Evolutionary conservation across 2,329 filamentous ascomycete species (phyloP).

Genomic region (Venturia nashicola): DNA sequence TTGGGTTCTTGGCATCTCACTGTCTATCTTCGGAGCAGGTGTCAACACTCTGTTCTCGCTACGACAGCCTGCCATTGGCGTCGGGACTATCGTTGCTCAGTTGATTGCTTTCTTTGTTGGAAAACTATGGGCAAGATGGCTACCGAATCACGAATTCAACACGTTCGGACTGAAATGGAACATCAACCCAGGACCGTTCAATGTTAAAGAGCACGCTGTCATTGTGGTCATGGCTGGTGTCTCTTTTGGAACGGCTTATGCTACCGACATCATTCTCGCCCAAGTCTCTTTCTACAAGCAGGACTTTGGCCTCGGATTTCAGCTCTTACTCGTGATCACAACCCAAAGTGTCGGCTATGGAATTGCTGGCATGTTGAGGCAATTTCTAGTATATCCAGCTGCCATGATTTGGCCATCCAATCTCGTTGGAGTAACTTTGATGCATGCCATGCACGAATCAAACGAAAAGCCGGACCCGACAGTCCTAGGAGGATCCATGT

Average conservation of each 20-base stretch:
- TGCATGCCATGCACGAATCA: conserved; percentile 18
- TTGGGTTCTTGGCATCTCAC: conserved; percentile 19
- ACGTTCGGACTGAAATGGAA: conserved; percentile 43
- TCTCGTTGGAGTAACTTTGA: conserved; percentile 15
- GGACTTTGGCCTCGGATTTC: conserved; percentile 24
- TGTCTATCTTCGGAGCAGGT: conserved; percentile 16
- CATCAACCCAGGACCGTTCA: conserved; percentile 45
- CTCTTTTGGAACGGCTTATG: conserved; percentile 45
- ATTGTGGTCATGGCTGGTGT: conserved; percentile 55
- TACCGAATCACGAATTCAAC: conserved; percentile 41
- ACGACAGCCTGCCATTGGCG: conserved; percentile 19
- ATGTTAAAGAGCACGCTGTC: conserved; percentile 49
- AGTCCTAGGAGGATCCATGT: conserved; percentile 17
- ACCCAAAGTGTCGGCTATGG: conserved; percentile 17
- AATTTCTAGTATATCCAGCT: conserved; percentile 17
- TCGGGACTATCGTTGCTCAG: conserved; percentile 20
- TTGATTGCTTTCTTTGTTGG: conserved; percentile 30
- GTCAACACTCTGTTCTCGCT: conserved; percentile 21
- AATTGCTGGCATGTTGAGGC: conserved; percentile 15
- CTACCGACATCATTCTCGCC: conserved; percentile 61
- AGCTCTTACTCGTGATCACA: conserved; percentile 15
- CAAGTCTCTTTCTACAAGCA: conserved; percentile 62
- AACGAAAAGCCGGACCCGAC: conserved; percentile 14
- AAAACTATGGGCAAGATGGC: conserved; percentile 40
- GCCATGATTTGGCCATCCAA: conserved; percentile 18